These are phyloP conservation scores for Alternaria postmessia DNA, from an alignment of 2,329 filamentous ascomycete genomes.

Conservation along the genomic window DNA sequence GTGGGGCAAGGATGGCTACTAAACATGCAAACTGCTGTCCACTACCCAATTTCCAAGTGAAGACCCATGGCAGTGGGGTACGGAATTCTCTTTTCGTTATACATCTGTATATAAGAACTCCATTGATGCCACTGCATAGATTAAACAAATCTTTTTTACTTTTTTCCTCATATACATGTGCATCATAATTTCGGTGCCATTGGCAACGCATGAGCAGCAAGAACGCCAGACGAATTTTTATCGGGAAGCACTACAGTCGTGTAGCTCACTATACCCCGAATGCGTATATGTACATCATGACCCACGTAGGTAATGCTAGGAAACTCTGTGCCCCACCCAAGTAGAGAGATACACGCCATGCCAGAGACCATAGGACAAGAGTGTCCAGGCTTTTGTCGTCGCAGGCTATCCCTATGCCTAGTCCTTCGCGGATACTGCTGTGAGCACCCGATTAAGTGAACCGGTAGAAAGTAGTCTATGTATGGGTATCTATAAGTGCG, in stretches of 20 bases:
- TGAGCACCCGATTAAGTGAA: background rate
- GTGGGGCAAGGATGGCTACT: constrained; percentile 96
- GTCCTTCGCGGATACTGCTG: background rate
- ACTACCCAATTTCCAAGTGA: constrained; percentile 1
- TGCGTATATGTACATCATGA: background rate
- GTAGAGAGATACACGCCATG: background rate
- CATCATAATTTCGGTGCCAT: background rate
- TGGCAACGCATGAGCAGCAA: background rate
- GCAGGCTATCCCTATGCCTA: background rate
- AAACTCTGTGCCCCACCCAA: background rate
- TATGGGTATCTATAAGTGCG: constrained; percentile 17
- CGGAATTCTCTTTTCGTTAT: constrained; percentile 11
- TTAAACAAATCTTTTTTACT: constrained; percentile 9
- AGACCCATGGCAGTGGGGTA: background rate
- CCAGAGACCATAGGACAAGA: background rate
- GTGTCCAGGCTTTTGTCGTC: background rate
- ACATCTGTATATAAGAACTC: constrained; percentile 28
- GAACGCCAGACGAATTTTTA: background rate
- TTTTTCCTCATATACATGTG: background rate
- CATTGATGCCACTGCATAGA: constrained; percentile 11
- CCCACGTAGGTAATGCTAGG: background rate
- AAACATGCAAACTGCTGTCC: constrained; percentile 10
- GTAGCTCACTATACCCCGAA: background rate
- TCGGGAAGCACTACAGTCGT: background rate
- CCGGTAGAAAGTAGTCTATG: constrained; percentile 18